Evolutionary conservation across 768 basidiomycete species (phyloP).

Genomic region (Boletus sp.): DNA sequence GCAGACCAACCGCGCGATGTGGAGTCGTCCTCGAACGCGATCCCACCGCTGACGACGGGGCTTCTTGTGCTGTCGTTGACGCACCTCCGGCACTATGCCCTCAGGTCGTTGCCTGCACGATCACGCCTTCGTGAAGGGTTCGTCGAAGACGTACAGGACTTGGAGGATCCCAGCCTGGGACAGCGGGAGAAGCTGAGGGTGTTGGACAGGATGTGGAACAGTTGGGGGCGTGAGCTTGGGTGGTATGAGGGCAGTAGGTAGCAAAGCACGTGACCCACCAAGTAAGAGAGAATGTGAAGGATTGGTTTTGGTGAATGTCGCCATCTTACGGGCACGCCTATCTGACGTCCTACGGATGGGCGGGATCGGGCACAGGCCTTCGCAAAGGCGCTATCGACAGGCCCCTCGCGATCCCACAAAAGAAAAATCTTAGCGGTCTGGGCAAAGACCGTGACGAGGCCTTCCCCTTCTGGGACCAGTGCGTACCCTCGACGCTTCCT

Average conservation of each 20-base stretch:
- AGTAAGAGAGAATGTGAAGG: neutral
- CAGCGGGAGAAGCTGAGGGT: slow-evolving; percentile 73
- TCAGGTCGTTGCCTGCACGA: slow-evolving; percentile 50
- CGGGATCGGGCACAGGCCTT: slow-evolving; percentile 82
- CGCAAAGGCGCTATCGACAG: slow-evolving; percentile 74
- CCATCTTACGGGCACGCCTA: slow-evolving; percentile 52
- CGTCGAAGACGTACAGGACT: slow-evolving; percentile 77
- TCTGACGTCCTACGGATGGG: slow-evolving; percentile 83
- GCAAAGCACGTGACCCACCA: slow-evolving; percentile 11
- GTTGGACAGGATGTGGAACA: slow-evolving; percentile 85
- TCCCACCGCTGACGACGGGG: slow-evolving; percentile 64
- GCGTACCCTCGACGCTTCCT: neutral
- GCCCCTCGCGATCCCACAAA: slow-evolving; percentile 78
- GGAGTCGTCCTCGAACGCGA: slow-evolving; percentile 15
- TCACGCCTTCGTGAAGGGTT: slow-evolving; percentile 75
- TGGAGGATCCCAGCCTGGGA: slow-evolving; percentile 73
- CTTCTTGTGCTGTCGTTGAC: slow-evolving; percentile 70
- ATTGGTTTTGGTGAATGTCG: slow-evolving; percentile 4
- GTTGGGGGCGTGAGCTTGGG: slow-evolving; percentile 71
- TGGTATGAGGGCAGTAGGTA: slow-evolving; percentile 41
- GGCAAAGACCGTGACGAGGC: slow-evolving; percentile 95
- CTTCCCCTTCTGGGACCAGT: slow-evolving; percentile 99
- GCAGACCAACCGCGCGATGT: neutral
- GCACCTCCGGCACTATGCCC: slow-evolving; percentile 63
- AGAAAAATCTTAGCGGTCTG: slow-evolving; percentile 81